phyloP scores from a whole-genome alignment of 2,329 filamentous ascomycete genomes.

The Aspergillus sclerotialis region DNA sequence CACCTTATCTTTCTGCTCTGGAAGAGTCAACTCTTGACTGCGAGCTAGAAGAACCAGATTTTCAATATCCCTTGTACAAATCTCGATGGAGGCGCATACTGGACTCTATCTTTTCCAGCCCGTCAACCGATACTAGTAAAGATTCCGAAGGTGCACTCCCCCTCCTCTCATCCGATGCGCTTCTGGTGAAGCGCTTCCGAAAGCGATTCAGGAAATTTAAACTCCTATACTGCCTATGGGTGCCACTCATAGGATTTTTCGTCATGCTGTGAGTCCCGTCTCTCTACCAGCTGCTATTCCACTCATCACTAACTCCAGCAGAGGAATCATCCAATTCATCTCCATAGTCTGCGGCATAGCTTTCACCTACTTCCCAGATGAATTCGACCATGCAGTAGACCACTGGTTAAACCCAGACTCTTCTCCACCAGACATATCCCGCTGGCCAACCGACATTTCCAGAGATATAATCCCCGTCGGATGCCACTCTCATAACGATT shows the following conservation, averaged over 20 bases:
- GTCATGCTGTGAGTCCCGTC: conserved; percentile 25
- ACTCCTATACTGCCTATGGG: conserved; percentile 12
- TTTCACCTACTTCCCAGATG: conserved; percentile 36
- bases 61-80: not conserved
- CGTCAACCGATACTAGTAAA: conserved; percentile 3
- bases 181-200: conserved; percentile 3
- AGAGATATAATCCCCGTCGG: conserved; percentile 43
- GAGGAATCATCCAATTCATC: conserved; percentile 36
- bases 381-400: conserved; percentile 30
- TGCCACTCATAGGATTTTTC: conserved; percentile 17
- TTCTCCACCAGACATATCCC: conserved; percentile 28
- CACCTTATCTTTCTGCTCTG: not conserved
- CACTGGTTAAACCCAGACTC: conserved; percentile 36
- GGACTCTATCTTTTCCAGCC: conserved; percentile 6
- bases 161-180: conserved; percentile 6
- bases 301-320: conserved; percentile 10
- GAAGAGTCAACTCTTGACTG: not conserved
- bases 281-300: not conserved
- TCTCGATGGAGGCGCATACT: conserved; percentile 8
- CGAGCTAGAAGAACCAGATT: not conserved
- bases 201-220: conserved; percentile 11
- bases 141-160: conserved; percentile 6
- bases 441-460: conserved; percentile 45
- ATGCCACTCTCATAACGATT: conserved; percentile 55
- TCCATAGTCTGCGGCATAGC: conserved; percentile 30